These are phyloP conservation scores for Yamadazyma siamensis DNA, from an alignment of 1,139 yeast species.

Conservation along the genomic window DNA sequence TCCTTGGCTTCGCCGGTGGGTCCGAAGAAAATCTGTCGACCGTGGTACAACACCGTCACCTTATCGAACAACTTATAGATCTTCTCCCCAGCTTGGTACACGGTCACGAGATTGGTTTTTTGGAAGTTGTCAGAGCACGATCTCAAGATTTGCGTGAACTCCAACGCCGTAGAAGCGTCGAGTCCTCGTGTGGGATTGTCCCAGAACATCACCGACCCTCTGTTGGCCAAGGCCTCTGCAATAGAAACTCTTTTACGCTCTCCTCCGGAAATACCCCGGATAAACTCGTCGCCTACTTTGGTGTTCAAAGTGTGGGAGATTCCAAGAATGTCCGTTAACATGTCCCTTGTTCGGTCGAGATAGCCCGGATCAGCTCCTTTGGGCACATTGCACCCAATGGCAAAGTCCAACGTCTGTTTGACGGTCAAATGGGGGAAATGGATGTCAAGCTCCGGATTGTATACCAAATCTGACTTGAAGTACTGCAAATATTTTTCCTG, in stretches of 20 bases:
- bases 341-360: constrained; percentile 51
- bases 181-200: constrained; percentile 94
- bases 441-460: constrained; percentile 52
- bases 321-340: constrained; percentile 22
- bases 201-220: constrained; percentile 36
- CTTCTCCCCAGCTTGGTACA: constrained; percentile 37
- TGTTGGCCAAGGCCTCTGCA: constrained; percentile 24
- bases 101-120: constrained; percentile 30
- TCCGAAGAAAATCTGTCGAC: constrained; percentile 60
- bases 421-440: constrained; percentile 56
- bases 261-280: constrained; percentile 25
- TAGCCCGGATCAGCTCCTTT: constrained; percentile 53
- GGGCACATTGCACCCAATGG: constrained; percentile 22
- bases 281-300: constrained; percentile 21
- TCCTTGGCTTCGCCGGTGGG: constrained; percentile 50
- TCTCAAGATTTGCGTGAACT: constrained; percentile 22
- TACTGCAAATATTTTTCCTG: constrained; percentile 24
- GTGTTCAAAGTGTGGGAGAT: constrained; percentile 16
- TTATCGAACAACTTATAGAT: constrained; percentile 62
- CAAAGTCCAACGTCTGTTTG: constrained; percentile 49
- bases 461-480: constrained; percentile 44
- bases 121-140: constrained; percentile 22
- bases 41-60: constrained; percentile 57
- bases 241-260: constrained; percentile 27
- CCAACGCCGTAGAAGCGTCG: constrained; percentile 53